Evolutionary conservation across 768 basidiomycete species (phyloP).

Genomic region (Agrocybe chaxingu): DNA sequence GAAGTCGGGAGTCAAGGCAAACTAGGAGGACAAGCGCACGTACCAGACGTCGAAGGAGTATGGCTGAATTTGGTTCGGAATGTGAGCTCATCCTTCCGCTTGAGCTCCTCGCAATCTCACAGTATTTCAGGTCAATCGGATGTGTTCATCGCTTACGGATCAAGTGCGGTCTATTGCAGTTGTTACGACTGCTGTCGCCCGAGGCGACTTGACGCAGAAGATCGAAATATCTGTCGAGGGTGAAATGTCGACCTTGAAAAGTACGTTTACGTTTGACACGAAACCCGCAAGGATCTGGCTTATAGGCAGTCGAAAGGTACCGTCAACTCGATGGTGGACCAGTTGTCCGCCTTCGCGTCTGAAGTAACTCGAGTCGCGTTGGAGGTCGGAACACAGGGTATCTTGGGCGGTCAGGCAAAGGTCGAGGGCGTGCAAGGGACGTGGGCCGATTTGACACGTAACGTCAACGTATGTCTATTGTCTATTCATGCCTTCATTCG

Average conservation of each 20-base stretch:
- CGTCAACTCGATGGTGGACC: slow-evolving; percentile 95
- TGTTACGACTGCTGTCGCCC: slow-evolving; percentile 87
- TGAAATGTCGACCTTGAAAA: slow-evolving; percentile 82
- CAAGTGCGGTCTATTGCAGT: slow-evolving; percentile 80
- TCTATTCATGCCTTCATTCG: not conserved
- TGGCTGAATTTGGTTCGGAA: slow-evolving; percentile 81
- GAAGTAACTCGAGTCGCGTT: slow-evolving; percentile 82
- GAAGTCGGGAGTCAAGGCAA: slow-evolving; percentile 90
- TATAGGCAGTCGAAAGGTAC: slow-evolving; percentile 38
- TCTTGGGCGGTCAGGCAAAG: slow-evolving; percentile 85
- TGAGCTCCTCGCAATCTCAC: not conserved
- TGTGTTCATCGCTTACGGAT: slow-evolving; percentile 79
- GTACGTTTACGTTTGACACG: slow-evolving; percentile 18
- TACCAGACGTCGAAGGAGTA: slow-evolving; percentile 90
- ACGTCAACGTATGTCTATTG: slow-evolving; percentile 70
- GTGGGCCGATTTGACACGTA: slow-evolving; percentile 86
- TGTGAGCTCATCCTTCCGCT: slow-evolving; percentile 33
- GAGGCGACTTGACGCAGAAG: slow-evolving; percentile 88
- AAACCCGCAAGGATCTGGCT: not conserved
- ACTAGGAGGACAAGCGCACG: slow-evolving; percentile 83
- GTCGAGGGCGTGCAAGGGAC: slow-evolving; percentile 92
- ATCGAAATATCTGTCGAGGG: slow-evolving; percentile 86
- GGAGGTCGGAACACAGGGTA: slow-evolving; percentile 90
- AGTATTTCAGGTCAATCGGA: slow-evolving; percentile 59
- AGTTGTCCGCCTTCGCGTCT: slow-evolving; percentile 79